phyloP scores from a whole-genome alignment of 768 basidiomycete genomes.

The Rhizopogon salebrosus region DNA sequence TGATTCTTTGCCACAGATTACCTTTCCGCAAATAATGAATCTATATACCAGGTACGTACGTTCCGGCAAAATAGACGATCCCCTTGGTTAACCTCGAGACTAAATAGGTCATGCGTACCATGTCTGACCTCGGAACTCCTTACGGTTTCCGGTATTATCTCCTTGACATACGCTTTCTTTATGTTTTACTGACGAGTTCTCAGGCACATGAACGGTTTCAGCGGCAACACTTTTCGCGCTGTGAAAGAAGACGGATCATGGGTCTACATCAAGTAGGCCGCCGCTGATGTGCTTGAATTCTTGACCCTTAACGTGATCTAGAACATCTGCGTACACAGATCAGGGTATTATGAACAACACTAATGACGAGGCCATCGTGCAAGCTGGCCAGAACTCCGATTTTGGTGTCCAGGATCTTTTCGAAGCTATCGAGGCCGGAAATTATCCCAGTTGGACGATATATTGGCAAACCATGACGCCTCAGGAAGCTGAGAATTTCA shows the following conservation, averaged over 20 bases:
- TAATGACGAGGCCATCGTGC: constrained; percentile 28
- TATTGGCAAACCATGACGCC: constrained; percentile 52
- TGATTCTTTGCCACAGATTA: constrained; percentile 36
- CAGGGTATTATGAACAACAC: constrained; percentile 38
- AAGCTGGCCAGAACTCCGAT: constrained; percentile 41
- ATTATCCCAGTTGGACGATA: constrained; percentile 53
- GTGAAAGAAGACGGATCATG: constrained; percentile 44
- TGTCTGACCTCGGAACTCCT: constrained; percentile 56
- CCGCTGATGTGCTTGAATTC: not conserved
- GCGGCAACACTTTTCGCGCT: constrained; percentile 43
- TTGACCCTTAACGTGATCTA: constrained; percentile 12
- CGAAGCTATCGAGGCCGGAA: constrained; percentile 47
- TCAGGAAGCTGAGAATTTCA: constrained; percentile 45
- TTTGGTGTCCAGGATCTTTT: constrained; percentile 52
- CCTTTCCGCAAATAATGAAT: constrained; percentile 42
- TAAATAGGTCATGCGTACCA: constrained; percentile 38
- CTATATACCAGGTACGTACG: constrained; percentile 34
- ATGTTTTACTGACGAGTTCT: not conserved
- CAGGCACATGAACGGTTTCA: constrained; percentile 45
- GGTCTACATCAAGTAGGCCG: constrained; percentile 47
- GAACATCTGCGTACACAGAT: constrained; percentile 15
- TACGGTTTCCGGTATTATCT: constrained; percentile 33
- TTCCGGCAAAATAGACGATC: not conserved
- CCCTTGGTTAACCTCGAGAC: not conserved
- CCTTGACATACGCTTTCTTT: not conserved